Percentiles rank a stretch among this genome's conserved stretches.
Conservation (phyloP, 352 stramenopile species). For the Globisporangium solare region DNA sequence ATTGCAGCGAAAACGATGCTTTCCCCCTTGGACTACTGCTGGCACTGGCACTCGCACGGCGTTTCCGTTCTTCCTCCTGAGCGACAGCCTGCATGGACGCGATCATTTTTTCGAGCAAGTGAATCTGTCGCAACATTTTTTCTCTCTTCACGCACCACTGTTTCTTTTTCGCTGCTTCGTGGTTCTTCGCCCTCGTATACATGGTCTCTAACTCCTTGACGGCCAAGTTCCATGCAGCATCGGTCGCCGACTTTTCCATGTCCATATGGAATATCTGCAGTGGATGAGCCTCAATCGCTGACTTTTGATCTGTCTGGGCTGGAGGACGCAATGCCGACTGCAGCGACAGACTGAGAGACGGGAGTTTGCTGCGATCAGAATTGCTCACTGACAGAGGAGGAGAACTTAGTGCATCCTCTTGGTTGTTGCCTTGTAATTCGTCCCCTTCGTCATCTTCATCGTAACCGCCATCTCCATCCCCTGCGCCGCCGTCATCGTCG, state of each 20-base stretch:
- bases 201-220: conserved; percentile 48
- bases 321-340: conserved; percentile 4
- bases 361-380: conserved; percentile 1
- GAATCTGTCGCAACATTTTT: conserved; percentile 64
- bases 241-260: conserved; percentile 52
- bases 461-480: conserved; percentile 22
- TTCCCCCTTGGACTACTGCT: conserved; percentile 17
- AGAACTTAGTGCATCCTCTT: conserved; percentile 4
- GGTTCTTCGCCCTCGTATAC: conserved; percentile 40
- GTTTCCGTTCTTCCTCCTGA: conserved; percentile 40
- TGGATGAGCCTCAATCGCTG: background rate
- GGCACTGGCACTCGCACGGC: conserved; percentile 28
- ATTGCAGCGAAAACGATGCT: conserved; percentile 12
- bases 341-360: conserved; percentile 8
- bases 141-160: conserved; percentile 57
- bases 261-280: conserved; percentile 29
- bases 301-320: no score
- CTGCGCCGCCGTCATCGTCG: conserved; percentile 19
- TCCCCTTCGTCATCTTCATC: conserved; percentile 20
- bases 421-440: conserved; percentile 5
- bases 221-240: conserved; percentile 42
- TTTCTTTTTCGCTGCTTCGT: conserved; percentile 36
- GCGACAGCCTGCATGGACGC: conserved; percentile 56
- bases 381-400: conserved; percentile 10
- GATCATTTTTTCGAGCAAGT: conserved; percentile 66